These are phyloP conservation scores for Madurella fahalii DNA, from an alignment of 2,329 filamentous ascomycete genomes.

Conservation along the genomic window DNA sequence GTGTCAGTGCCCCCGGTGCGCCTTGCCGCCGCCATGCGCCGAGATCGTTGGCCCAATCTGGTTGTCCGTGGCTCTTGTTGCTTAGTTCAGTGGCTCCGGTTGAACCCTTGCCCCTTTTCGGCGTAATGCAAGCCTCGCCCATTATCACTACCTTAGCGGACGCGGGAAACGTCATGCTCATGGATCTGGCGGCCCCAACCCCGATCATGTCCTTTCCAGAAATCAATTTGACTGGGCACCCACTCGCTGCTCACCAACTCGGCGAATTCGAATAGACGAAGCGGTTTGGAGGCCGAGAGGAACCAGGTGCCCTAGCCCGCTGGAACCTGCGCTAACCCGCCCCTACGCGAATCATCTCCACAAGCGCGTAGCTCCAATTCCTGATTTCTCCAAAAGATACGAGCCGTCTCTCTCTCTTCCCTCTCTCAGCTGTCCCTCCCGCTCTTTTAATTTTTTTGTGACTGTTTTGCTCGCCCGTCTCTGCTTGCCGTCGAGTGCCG, in stretches of 20 bases:
- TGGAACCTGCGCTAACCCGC: not conserved
- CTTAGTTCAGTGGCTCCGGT: too few species aligned
- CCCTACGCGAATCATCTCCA: slow-evolving; percentile 16
- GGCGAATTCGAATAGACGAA: too few species aligned
- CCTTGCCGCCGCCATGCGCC: not conserved
- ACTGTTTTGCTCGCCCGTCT: too few species aligned
- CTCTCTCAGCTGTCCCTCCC: not conserved
- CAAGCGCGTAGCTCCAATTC: slow-evolving; percentile 9
- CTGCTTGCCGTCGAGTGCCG: not conserved
- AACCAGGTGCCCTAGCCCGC: not conserved
- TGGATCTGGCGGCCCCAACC: not conserved
- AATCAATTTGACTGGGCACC: too few species aligned
- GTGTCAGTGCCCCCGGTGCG: not conserved
- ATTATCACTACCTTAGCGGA: not conserved
- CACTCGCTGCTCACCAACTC: too few species aligned
- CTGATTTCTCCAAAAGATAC: slow-evolving; percentile 7
- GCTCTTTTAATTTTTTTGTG: not conserved
- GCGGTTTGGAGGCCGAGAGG: too few species aligned
- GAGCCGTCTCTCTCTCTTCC: not conserved
- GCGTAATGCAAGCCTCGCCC: not conserved
- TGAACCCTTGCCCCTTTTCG: not conserved
- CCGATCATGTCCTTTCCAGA: not conserved
- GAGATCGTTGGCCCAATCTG: not conserved
- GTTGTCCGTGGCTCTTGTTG: too few species aligned
- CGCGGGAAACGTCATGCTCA: not conserved